Percentiles rank a stretch among this genome's conserved stretches.
Evolutionary conservation across 2,329 filamentous ascomycete genomes (phyloP).

Genomic region (Fusarium solani-melongenae): DNA sequence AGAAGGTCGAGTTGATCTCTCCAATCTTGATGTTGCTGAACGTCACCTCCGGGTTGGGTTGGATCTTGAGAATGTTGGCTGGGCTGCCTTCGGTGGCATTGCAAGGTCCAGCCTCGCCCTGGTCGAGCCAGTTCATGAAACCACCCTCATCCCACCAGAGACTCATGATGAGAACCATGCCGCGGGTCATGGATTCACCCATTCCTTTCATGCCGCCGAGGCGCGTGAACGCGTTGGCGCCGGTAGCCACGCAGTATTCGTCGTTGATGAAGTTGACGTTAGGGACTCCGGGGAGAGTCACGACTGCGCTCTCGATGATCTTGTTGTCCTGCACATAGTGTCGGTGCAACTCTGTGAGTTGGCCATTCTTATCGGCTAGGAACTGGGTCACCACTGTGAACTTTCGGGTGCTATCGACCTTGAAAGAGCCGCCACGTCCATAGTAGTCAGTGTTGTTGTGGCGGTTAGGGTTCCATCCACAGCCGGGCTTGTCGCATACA

Average conservation of each 20-base stretch:
- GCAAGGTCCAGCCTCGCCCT: conserved; percentile 61
- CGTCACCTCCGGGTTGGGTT: conserved; percentile 61
- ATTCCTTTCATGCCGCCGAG: conserved; percentile 57
- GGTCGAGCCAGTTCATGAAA: conserved; percentile 65
- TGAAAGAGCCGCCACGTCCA: conserved; percentile 43
- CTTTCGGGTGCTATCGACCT: conserved; percentile 51
- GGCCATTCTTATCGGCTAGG: conserved; percentile 49
- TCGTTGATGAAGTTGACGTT: conserved; percentile 53
- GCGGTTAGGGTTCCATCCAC: conserved; percentile 57
- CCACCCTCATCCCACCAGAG: conserved; percentile 65
- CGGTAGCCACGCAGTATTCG: conserved; percentile 48
- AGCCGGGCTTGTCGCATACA: conserved; percentile 58
- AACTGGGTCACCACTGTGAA: conserved; percentile 65
- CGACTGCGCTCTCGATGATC: conserved; percentile 32
- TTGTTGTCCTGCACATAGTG: conserved; percentile 55
- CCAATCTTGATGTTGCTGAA: conserved; percentile 70
- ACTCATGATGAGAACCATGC: conserved; percentile 63
- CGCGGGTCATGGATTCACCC: conserved; percentile 57
- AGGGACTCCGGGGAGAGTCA: conserved; percentile 37
- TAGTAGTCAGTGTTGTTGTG: conserved; percentile 46
- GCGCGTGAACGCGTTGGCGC: conserved; percentile 45
- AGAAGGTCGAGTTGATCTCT: conserved; percentile 64
- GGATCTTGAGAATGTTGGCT: conserved; percentile 56
- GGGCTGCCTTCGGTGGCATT: conserved; percentile 64
- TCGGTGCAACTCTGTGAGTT: conserved; percentile 61